Conservation (phyloP, 148 eudicot species). For the Agrostemma githago region DNA sequence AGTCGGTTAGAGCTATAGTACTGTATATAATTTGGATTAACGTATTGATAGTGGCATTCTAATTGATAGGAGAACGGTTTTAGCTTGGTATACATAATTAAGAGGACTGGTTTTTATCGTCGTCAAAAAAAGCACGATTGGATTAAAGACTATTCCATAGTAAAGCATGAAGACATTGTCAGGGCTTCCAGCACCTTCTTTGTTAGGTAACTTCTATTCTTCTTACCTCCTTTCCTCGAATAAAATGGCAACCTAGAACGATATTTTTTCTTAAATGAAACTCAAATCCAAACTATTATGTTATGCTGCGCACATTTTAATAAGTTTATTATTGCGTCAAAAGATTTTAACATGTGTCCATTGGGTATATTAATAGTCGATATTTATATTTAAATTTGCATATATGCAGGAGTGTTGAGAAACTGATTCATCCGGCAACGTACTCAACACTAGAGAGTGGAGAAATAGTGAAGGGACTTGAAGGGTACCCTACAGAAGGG, state of each 20-base stretch:
- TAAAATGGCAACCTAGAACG: no score
- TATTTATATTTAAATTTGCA: background rate
- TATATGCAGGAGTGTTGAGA: constrained; percentile 36
- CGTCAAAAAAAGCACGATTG: constrained; percentile 40
- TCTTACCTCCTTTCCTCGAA: no score
- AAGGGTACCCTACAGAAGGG: constrained; percentile 62
- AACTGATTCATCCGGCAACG: constrained; percentile 51
- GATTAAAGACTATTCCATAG: constrained; percentile 55
- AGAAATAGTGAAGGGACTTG: constrained; percentile 53
- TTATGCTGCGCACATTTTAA: no score
- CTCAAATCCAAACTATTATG: no score
- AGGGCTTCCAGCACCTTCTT: constrained; percentile 1
- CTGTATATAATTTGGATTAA: background rate
- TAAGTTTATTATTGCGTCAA: no score
- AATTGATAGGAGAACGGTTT: constrained; percentile 48
- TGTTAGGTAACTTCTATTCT: background rate
- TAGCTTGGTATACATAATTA: constrained; percentile 43
- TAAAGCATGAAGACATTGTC: constrained; percentile 42
- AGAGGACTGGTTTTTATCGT: constrained; percentile 51
- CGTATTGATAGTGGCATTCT: background rate
- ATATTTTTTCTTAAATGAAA: no score
- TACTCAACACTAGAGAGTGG: constrained; percentile 62
- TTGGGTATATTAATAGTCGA: no score
- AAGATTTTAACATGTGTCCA: no score
- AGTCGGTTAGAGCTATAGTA: background rate